phyloP scores from a whole-genome alignment of 768 basidiomycete species.

The Kwoniella dejecticola region DNA sequence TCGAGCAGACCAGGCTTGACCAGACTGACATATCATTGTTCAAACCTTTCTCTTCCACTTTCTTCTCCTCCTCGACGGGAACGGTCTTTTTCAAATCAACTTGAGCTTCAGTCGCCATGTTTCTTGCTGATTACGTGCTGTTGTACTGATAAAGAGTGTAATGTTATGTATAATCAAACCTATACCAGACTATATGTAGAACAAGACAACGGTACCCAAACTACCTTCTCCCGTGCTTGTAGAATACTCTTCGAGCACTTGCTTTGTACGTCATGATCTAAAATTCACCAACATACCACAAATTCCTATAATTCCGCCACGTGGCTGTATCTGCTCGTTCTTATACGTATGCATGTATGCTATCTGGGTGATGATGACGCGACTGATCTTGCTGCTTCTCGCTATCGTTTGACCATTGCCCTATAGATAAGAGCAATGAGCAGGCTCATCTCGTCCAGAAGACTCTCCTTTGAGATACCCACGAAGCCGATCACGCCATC shows the following conservation, averaged over 20 bases:
- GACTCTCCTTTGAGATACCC: too few relatives aligned
- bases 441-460: too few relatives aligned
- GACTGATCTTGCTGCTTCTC: too few relatives aligned
- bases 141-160: neutral
- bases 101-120: slow-evolving; percentile 40
- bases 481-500: too few relatives aligned
- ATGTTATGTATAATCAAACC: too few relatives aligned
- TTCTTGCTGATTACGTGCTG: slow-evolving; percentile 5
- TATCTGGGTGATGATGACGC: too few relatives aligned
- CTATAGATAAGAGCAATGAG: too few relatives aligned
- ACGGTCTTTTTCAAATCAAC: slow-evolving; percentile 50
- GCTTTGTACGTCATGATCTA: slow-evolving; percentile 1
- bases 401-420: too few relatives aligned
- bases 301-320: slow-evolving; percentile 13
- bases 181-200: too few relatives aligned
- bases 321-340: neutral
- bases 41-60: slow-evolving; percentile 53
- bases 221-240: too few relatives aligned
- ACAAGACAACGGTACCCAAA: too few relatives aligned
- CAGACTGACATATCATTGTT: slow-evolving; percentile 52
- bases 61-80: slow-evolving; percentile 35
- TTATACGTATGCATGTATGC: neutral
- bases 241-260: neutral
- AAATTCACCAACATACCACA: neutral
- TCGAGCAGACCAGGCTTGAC: neutral